phyloP scores from a whole-genome alignment of 257 asterid species.

The Gardenia jasminoides region DNA sequence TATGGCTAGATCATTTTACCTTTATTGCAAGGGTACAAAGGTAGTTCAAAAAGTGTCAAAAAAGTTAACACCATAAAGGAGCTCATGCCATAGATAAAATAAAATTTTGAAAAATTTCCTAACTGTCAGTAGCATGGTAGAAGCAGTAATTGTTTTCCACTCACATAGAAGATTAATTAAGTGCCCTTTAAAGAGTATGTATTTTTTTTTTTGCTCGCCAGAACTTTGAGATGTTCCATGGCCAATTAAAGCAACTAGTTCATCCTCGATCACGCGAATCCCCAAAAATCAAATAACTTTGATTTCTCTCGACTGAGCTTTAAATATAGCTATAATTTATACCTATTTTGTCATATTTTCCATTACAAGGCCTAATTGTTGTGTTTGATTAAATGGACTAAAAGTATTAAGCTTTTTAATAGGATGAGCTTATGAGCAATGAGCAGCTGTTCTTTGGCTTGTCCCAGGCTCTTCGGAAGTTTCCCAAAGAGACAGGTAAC shows the following conservation, averaged over 20 bases:
- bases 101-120: neutral
- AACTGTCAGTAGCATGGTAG: neutral
- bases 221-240: neutral
- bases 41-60: no score
- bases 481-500: slow-evolving; percentile 95
- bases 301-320: neutral
- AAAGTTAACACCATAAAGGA: no score
- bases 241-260: neutral
- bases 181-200: neutral
- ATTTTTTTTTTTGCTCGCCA: neutral
- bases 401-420: slow-evolving; percentile 15
- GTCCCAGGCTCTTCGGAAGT: slow-evolving; percentile 96
- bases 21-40: no score
- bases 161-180: neutral
- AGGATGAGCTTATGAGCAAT: slow-evolving; percentile 98
- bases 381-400: slow-evolving; percentile 15
- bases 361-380: slow-evolving; percentile 2
- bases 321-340: neutral
- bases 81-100: no score
- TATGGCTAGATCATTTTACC: no score
- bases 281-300: neutral
- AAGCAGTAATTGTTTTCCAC: neutral
- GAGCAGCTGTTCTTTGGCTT: slow-evolving; percentile 94
- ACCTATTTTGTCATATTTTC: neutral
- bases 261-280: neutral